These are phyloP conservation scores for Mycena olivaceomarginata DNA, from an alignment of 768 basidiomycete genomes.

Conservation along the genomic window DNA sequence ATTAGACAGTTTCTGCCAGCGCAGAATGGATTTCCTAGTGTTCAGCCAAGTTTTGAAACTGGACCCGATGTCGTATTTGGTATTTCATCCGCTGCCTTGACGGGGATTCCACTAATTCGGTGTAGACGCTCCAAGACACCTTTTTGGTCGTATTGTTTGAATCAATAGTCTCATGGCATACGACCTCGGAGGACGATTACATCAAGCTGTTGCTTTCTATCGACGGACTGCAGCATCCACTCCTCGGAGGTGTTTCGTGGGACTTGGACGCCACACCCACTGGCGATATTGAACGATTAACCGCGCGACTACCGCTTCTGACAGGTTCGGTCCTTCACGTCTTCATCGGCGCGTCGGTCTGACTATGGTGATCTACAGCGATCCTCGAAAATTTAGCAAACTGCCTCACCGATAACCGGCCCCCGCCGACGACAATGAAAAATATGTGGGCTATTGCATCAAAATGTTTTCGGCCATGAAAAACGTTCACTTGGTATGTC, in stretches of 20 bases:
- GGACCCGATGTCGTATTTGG: slow-evolving; percentile 75
- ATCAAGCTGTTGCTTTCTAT: slow-evolving; percentile 73
- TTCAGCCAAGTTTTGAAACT: slow-evolving; percentile 73
- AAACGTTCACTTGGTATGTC: slow-evolving; percentile 64
- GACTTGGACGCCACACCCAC: slow-evolving; percentile 51
- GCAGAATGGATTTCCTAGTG: slow-evolving; percentile 79
- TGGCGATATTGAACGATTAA: slow-evolving; percentile 50
- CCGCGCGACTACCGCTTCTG: slow-evolving; percentile 51
- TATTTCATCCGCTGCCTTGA: slow-evolving; percentile 1
- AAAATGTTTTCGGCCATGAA: slow-evolving; percentile 73
- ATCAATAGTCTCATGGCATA: slow-evolving; percentile 66
- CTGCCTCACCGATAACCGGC: slow-evolving; percentile 54
- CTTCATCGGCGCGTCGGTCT: slow-evolving; percentile 39
- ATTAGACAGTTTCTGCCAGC: slow-evolving; percentile 67
- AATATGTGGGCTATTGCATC: slow-evolving; percentile 63
- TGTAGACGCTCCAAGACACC: slow-evolving; percentile 66
- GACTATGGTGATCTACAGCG: slow-evolving; percentile 53
- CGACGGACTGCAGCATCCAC: slow-evolving; percentile 73
- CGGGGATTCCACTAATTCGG: slow-evolving; percentile 8
- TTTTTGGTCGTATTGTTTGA: slow-evolving; percentile 75
- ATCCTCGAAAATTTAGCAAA: slow-evolving; percentile 66
- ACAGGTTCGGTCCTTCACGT: slow-evolving; percentile 13
- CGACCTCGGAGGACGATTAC: slow-evolving; percentile 77
- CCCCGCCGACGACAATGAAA: slow-evolving; percentile 56
- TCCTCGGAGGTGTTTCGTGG: slow-evolving; percentile 58